Percentiles rank a stretch among this genome's conserved stretches.
These are phyloP conservation scores for Dissophora globulifera DNA, from an alignment of 192 early-diverging fungal species.

Conservation along the genomic window DNA sequence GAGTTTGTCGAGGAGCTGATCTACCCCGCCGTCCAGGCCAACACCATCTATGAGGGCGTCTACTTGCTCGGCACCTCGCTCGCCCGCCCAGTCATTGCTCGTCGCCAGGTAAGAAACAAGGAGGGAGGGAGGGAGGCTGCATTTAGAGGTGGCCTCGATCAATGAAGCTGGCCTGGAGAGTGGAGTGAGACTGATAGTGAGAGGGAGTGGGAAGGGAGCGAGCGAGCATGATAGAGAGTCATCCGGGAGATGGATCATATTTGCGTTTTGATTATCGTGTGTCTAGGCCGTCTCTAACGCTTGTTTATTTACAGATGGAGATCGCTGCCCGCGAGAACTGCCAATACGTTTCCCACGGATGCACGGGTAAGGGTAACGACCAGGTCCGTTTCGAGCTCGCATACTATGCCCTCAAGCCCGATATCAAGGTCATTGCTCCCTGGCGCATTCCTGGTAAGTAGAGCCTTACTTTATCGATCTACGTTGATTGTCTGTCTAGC, in stretches of 20 bases:
- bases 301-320: constrained; percentile 73
- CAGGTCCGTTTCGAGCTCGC: constrained; percentile 99
- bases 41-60: constrained; percentile 94
- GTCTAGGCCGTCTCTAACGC: too few species aligned
- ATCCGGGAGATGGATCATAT: background rate
- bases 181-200: too few species aligned
- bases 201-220: too few species aligned
- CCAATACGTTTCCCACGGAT: constrained; percentile 97
- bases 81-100: constrained; percentile 96
- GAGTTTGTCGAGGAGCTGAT: constrained; percentile 95
- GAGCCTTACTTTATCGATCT: background rate
- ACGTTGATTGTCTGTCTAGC: background rate
- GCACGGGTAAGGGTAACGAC: constrained; percentile 99
- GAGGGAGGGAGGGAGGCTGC: too few species aligned
- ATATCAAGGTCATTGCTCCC: constrained; percentile 96
- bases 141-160: too few species aligned
- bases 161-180: too few species aligned
- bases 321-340: constrained; percentile 95
- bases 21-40: constrained; percentile 93
- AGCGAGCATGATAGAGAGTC: too few species aligned
- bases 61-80: constrained; percentile 98
- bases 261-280: too few species aligned
- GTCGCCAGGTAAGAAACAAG: constrained; percentile 62
- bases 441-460: constrained; percentile 90
- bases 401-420: constrained; percentile 95